These are phyloP conservation scores for Sambucus nigra DNA, from an alignment of 129 eudicot genomes.

Conservation along the genomic window DNA sequence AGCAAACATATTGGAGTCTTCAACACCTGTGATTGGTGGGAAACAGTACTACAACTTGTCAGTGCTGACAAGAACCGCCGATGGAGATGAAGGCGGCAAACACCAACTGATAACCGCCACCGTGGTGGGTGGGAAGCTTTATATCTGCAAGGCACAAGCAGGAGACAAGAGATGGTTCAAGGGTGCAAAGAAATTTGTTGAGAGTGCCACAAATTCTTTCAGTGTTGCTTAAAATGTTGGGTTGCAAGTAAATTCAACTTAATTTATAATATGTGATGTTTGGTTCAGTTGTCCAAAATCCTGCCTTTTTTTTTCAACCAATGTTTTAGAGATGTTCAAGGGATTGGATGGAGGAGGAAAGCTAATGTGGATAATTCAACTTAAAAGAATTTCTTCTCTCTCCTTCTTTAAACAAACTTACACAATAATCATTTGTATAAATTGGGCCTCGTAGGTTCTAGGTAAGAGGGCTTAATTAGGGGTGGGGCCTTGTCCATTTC, in stretches of 20 bases:
- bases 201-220: constrained; percentile 62
- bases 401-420: too few relatives aligned
- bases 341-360: constrained; percentile 2
- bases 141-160: constrained; percentile 89
- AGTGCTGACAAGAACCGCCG: constrained; percentile 89
- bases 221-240: constrained; percentile 47
- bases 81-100: constrained; percentile 96
- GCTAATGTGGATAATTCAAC: constrained; percentile 5
- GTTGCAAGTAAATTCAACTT: constrained; percentile 18
- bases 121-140: constrained; percentile 58
- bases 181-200: constrained; percentile 80
- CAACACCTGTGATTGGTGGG: constrained; percentile 56
- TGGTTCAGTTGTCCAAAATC: constrained; percentile 5
- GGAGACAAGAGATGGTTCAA: constrained; percentile 98
- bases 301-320: background rate
- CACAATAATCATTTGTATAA: too few relatives aligned
- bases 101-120: constrained; percentile 74
- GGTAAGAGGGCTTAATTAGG: too few relatives aligned
- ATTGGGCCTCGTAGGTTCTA: too few relatives aligned
- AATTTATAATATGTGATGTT: background rate
- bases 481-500: too few relatives aligned
- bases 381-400: background rate
- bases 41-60: constrained; percentile 61
- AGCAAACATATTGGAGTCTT: constrained; percentile 76
- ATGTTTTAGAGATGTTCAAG: constrained; percentile 5